Percentiles rank a stretch among this genome's conserved stretches.
phyloP scores from a whole-genome alignment of 768 basidiomycete species.

The Candolleomyces aberdarensis region DNA sequence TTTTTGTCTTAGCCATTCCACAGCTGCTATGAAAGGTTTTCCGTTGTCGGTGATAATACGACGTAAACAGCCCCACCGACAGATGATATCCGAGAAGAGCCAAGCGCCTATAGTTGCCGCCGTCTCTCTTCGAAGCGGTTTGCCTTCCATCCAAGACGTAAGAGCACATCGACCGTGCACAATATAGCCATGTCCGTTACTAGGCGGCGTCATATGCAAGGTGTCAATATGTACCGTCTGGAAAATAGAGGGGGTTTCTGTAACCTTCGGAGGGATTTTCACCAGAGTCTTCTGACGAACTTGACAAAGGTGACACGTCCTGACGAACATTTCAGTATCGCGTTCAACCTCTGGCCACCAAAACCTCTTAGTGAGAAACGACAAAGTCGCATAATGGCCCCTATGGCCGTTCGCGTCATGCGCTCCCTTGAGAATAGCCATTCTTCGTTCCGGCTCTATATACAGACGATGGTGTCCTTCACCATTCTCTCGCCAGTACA shows the following conservation, averaged over 20 bases:
- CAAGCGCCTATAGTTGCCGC: conserved; percentile 17
- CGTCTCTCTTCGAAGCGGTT: conserved; percentile 15
- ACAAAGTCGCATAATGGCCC: neutral
- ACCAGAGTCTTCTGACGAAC: neutral
- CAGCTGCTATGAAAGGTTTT: conserved; percentile 13
- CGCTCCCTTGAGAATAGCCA: neutral
- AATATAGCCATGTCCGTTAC: neutral
- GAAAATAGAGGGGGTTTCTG: neutral
- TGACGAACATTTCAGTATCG: neutral
- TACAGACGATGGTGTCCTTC: neutral
- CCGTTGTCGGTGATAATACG: conserved; percentile 44
- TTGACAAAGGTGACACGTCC: neutral
- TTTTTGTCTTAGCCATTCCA: conserved; percentile 15
- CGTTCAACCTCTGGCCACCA: neutral
- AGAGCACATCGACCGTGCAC: neutral
- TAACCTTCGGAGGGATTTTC: too few relatives aligned
- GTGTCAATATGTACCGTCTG: neutral
- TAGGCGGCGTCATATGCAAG: neutral
- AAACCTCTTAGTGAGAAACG: neutral
- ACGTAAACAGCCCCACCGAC: conserved; percentile 33
- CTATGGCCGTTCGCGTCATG: too few relatives aligned
- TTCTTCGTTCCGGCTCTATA: neutral
- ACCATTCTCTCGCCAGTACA: neutral
- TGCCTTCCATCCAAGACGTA: too few relatives aligned
- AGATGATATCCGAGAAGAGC: conserved; percentile 26